A percentile compares a stretch with the other conserved stretches of the same genome.
phyloP scores from a whole-genome alignment of 2,329 filamentous ascomycete genomes.

The Stagonosporopsis chrysanthemi region DNA sequence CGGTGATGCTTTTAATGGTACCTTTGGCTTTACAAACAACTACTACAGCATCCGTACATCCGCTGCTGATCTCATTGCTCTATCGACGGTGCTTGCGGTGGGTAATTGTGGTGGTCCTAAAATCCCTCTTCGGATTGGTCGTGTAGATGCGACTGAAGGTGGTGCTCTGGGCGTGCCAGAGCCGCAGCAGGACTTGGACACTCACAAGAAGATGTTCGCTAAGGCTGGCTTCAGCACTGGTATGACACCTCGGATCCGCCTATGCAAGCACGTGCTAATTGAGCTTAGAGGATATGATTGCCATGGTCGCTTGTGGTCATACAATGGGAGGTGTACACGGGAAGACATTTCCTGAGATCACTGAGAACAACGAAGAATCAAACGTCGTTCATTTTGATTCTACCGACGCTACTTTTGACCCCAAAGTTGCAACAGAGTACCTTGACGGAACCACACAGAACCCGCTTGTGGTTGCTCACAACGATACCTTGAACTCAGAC shows the following conservation, averaged over 20 bases:
- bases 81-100: constrained; percentile 41
- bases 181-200: constrained; percentile 41
- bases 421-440: constrained; percentile 44
- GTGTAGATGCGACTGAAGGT: constrained; percentile 43
- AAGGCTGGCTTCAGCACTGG: constrained; percentile 40
- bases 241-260: constrained; percentile 17
- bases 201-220: constrained; percentile 39
- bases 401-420: constrained; percentile 36
- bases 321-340: constrained; percentile 47
- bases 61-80: constrained; percentile 45
- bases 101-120: constrained; percentile 39
- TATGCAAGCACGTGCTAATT: not conserved
- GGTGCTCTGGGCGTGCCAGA: constrained; percentile 43
- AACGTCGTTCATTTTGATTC: constrained; percentile 37
- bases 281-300: constrained; percentile 30
- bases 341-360: constrained; percentile 40
- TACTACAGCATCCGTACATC: constrained; percentile 30
- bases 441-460: constrained; percentile 39
- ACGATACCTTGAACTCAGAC: constrained; percentile 44
- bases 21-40: constrained; percentile 37
- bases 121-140: constrained; percentile 42
- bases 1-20: constrained; percentile 45
- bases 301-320: constrained; percentile 47
- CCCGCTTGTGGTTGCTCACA: constrained; percentile 35
- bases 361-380: constrained; percentile 28